Evolutionary conservation across 331 rosid species (phyloP).

Genomic region (Quercus lobata): DNA sequence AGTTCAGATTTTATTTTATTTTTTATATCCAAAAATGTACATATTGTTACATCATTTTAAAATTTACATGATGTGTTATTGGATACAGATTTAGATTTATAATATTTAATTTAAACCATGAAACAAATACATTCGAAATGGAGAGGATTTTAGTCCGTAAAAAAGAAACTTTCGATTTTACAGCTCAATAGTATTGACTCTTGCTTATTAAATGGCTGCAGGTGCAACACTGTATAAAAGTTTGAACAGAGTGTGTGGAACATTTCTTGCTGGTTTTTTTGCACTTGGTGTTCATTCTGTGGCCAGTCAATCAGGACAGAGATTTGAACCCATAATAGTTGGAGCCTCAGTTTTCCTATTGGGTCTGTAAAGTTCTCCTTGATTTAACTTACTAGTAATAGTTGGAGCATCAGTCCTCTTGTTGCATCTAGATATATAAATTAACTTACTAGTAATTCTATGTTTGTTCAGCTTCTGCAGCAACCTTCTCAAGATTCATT

Average conservation of each 20-base stretch:
- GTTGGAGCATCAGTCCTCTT: neutral
- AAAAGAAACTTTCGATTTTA: neutral
- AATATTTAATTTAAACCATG: too few relatives aligned
- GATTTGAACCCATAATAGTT: constrained; percentile 51
- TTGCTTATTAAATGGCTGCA: constrained; percentile 20
- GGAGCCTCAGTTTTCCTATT: constrained; percentile 62
- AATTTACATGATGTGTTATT: too few relatives aligned
- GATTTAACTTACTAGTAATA: neutral
- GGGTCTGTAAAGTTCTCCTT: constrained; percentile 34
- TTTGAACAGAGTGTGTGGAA: constrained; percentile 68
- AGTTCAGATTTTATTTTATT: too few relatives aligned
- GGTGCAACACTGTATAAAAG: constrained; percentile 65
- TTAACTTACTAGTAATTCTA: neutral
- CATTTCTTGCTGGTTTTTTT: constrained; percentile 61
- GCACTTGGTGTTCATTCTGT: constrained; percentile 75
- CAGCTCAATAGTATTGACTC: neutral
- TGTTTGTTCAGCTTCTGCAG: constrained; percentile 58
- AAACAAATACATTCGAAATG: too few relatives aligned
- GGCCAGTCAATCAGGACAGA: constrained; percentile 54
- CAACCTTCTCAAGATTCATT: constrained; percentile 83
- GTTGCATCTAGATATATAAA: neutral
- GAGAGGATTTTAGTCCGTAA: too few relatives aligned
- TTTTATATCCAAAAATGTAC: too few relatives aligned
- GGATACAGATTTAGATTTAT: too few relatives aligned
- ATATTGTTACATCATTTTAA: too few relatives aligned